phyloP scores from a whole-genome alignment of 108 stramenopile species.

The Seminavis robusta region DNA sequence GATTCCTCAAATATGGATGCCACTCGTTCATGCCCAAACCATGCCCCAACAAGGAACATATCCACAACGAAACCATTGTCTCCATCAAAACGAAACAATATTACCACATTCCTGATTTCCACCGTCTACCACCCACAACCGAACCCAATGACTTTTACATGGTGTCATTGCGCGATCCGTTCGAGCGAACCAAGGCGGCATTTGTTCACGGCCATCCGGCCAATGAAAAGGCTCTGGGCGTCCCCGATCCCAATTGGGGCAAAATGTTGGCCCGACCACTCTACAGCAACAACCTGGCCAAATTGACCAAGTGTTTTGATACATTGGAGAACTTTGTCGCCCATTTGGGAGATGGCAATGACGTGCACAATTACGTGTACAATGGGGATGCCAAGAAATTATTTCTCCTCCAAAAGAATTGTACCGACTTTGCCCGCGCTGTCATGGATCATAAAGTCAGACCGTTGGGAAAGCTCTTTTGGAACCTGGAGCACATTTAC shows the following conservation, averaged over 20 bases:
- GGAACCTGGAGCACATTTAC: too few species aligned
- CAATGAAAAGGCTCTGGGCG: not conserved
- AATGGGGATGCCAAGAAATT: constrained; percentile 6
- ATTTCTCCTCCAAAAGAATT: constrained; percentile 12
- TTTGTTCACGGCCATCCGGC: constrained; percentile 37
- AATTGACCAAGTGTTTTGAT: constrained; percentile 36
- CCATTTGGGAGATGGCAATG: constrained; percentile 10
- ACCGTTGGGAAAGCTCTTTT: constrained; percentile 38
- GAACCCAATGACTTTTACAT: constrained; percentile 30
- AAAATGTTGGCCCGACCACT: not conserved
- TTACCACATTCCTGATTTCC: constrained; percentile 50
- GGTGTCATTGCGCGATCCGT: constrained; percentile 50
- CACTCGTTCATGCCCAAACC: constrained; percentile 10
- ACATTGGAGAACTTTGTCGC: constrained; percentile 36
- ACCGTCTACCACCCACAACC: constrained; percentile 23
- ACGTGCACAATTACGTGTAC: constrained; percentile 35
- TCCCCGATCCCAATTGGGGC: too few species aligned
- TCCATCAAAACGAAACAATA: constrained; percentile 18
- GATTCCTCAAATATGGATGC: constrained; percentile 48
- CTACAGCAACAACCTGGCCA: not conserved
- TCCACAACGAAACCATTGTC: constrained; percentile 8
- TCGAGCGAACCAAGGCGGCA: constrained; percentile 49
- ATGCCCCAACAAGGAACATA: constrained; percentile 1
- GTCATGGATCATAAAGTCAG: constrained; percentile 35
- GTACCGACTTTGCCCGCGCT: constrained; percentile 5